These are phyloP conservation scores for Rutstroemia sp. DNA, from an alignment of 2,329 filamentous ascomycete genomes.

Conservation along the genomic window DNA sequence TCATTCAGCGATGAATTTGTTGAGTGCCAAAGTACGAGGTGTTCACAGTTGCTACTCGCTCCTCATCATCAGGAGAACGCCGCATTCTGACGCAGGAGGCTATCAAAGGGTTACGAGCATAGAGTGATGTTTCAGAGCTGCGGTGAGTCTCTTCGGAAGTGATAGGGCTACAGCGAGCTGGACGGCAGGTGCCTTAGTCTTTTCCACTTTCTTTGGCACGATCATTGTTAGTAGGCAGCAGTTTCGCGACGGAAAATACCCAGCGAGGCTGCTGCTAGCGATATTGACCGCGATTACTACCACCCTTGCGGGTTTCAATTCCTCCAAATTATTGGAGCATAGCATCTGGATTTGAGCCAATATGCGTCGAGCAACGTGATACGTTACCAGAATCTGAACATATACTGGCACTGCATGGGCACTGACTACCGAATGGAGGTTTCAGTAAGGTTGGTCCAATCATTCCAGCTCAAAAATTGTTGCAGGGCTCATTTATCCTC, in stretches of 20 bases:
- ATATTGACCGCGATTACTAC: neutral
- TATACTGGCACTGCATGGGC: neutral
- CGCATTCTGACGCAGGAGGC: neutral
- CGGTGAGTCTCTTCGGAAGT: neutral
- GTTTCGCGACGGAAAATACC: neutral
- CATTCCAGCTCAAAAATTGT: neutral
- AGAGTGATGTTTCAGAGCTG: neutral
- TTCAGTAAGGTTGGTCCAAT: neutral
- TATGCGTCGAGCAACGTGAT: neutral
- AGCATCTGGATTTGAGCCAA: neutral
- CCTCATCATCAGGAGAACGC: neutral
- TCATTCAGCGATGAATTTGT: too few relatives aligned
- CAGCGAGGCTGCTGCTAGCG: neutral
- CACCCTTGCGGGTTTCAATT: neutral
- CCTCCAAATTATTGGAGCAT: neutral
- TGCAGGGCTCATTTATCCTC: neutral
- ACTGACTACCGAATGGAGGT: too few relatives aligned
- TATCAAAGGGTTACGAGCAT: neutral
- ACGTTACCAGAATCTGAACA: neutral
- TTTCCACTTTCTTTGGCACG: neutral
- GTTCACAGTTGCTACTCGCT: neutral
- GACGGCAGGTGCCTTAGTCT: slow-evolving; percentile 1
- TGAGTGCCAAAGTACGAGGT: too few relatives aligned
- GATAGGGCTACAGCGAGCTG: neutral
- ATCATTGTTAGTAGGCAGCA: neutral